Conservation (phyloP, 441 rosid species). For the Francoa sonchifolia region DNA sequence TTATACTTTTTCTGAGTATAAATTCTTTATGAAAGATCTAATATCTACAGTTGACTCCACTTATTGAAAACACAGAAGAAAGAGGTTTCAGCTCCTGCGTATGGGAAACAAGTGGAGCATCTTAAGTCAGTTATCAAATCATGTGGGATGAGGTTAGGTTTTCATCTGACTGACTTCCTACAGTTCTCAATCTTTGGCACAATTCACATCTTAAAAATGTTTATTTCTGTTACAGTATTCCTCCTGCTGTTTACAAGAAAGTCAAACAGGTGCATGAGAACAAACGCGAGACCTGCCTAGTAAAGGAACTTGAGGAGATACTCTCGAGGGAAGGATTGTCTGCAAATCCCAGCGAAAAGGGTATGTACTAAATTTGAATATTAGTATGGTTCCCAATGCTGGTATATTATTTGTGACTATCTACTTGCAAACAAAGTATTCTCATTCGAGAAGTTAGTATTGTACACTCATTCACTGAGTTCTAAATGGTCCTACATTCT, state of each 20-base stretch:
- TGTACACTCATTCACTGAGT: background rate
- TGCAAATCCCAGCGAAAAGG: constrained; percentile 71
- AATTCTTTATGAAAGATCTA: constrained; percentile 5
- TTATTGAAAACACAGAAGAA: constrained; percentile 41
- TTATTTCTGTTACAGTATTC: constrained; percentile 35
- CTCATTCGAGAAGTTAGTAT: background rate
- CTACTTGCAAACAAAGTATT: no score
- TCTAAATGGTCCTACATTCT: background rate
- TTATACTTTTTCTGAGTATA: constrained; percentile 3
- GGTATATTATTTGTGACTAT: no score
- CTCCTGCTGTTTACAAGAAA: constrained; percentile 70
- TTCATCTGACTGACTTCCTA: constrained; percentile 7
- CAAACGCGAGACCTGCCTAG: constrained; percentile 56
- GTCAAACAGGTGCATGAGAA: constrained; percentile 77
- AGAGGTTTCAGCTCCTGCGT: constrained; percentile 44
- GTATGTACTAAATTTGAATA: constrained; percentile 19
- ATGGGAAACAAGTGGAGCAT: constrained; percentile 74
- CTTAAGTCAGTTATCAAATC: constrained; percentile 72
- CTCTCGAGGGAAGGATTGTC: constrained; percentile 87
- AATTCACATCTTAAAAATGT: constrained; percentile 11
- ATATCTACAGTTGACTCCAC: constrained; percentile 13
- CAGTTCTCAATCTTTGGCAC: constrained; percentile 5
- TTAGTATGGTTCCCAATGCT: no score
- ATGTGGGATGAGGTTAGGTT: constrained; percentile 61
- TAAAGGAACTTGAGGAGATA: constrained; percentile 67